Evolutionary conservation across 192 early-diverging fungal species (phyloP).

Genomic region (Linnemannia schmuckeri): DNA sequence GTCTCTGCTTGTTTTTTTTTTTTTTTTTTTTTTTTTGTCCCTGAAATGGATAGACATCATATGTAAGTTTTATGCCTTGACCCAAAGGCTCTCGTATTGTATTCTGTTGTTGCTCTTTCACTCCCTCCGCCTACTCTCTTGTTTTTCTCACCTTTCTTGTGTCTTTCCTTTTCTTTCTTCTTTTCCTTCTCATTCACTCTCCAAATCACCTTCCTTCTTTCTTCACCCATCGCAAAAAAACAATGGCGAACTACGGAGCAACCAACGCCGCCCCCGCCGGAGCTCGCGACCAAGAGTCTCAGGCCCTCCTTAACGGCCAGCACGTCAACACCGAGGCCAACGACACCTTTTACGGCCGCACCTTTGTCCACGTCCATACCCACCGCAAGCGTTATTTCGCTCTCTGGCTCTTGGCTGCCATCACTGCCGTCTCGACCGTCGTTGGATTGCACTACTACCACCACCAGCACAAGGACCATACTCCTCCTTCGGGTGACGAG

Average conservation of each 20-base stretch:
- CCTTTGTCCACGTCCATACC: conserved; percentile 30
- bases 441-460: conserved; percentile 36
- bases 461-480: conserved; percentile 10
- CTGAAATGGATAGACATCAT: background rate
- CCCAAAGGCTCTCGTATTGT: background rate
- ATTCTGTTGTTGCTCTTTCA: background rate
- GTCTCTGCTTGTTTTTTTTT: too few species aligned
- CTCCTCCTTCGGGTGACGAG: conserved; percentile 6
- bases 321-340: conserved; percentile 17
- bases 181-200: background rate
- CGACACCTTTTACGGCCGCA: conserved; percentile 49
- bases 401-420: conserved; percentile 34
- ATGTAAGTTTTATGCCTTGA: background rate
- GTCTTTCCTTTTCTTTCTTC: background rate
- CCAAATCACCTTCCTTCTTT: background rate
- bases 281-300: conserved; percentile 27
- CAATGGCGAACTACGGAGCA: conserved; percentile 30
- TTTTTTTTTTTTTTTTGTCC: background rate
- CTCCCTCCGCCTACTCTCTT: background rate
- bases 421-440: conserved; percentile 32
- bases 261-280: conserved; percentile 1
- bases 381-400: conserved; percentile 56
- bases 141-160: background rate
- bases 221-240: background rate
- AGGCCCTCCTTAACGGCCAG: conserved; percentile 9